Conservation (phyloP, 2,329 filamentous ascomycete species). For the Knoxdaviesia capensis region DNA sequence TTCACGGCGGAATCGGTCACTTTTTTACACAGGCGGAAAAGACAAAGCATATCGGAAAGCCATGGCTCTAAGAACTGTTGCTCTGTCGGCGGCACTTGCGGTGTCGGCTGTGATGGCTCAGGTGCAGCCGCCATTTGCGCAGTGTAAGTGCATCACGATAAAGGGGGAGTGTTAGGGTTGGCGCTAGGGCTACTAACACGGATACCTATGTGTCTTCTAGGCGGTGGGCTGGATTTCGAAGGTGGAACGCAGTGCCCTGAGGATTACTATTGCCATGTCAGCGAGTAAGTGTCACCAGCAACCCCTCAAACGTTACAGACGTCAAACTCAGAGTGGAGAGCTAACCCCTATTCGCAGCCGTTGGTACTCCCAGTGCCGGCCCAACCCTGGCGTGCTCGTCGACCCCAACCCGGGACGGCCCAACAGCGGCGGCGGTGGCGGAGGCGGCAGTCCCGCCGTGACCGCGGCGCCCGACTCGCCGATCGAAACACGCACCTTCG, state of each 20-base stretch:
- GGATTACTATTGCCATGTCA: not conserved
- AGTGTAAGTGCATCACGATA: too few relatives aligned
- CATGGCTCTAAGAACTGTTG: too few relatives aligned
- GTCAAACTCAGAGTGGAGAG: not conserved
- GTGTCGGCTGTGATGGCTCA: too few relatives aligned
- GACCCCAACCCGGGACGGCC: too few relatives aligned
- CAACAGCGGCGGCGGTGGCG: too few relatives aligned
- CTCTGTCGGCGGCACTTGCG: too few relatives aligned
- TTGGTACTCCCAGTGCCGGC: slow-evolving; percentile 6
- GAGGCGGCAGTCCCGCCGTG: not conserved
- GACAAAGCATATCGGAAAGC: too few relatives aligned
- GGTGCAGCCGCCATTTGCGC: too few relatives aligned
- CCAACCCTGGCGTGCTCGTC: not conserved
- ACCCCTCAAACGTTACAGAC: not conserved
- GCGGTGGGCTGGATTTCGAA: not conserved
- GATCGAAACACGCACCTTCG: slow-evolving; percentile 4
- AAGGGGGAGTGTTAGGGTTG: too few relatives aligned
- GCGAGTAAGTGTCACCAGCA: not conserved
- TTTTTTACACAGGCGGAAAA: too few relatives aligned
- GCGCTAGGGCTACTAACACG: too few relatives aligned
- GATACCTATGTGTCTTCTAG: not conserved
- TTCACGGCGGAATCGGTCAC: too few relatives aligned
- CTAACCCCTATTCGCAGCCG: not conserved
- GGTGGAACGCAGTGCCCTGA: not conserved
- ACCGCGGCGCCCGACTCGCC: slow-evolving; percentile 1